These are phyloP conservation scores for Choiromyces venosus DNA, from an alignment of 495 filamentous ascomycete genomes.

Conservation along the genomic window DNA sequence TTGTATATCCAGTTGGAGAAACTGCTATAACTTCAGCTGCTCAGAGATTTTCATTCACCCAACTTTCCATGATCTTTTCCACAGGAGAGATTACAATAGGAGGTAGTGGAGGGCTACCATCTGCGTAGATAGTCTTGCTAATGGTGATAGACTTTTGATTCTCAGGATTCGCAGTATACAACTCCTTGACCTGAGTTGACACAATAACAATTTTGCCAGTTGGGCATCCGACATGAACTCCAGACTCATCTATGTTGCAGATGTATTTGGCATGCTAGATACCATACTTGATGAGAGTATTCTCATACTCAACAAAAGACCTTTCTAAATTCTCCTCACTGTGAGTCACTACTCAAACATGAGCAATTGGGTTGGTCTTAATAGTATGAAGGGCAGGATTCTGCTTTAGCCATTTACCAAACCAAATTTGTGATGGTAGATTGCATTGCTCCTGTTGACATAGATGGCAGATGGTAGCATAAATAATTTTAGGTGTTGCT, in stretches of 20 bases:
- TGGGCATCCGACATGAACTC: no score
- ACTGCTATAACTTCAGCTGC: not conserved
- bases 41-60: not conserved
- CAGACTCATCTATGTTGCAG: no score
- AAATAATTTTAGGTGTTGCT: no score
- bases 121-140: not conserved
- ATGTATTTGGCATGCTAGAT: no score
- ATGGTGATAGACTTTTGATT: not conserved
- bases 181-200: not conserved
- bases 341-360: not conserved
- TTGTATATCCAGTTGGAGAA: not conserved
- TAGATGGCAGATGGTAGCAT: no score
- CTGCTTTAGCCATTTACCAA: not conserved
- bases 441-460: no score
- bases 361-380: not conserved
- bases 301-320: not conserved
- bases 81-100: not conserved
- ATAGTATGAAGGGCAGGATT: not conserved
- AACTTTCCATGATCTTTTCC: not conserved
- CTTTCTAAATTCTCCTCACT: not conserved
- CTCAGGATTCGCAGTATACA: not conserved
- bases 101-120: not conserved
- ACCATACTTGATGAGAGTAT: no score
- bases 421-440: not conserved
- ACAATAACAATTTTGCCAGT: no score